Base-by-base conservation (phyloP, 139 green algal genomes). In the Chlorella sp. region DNA sequence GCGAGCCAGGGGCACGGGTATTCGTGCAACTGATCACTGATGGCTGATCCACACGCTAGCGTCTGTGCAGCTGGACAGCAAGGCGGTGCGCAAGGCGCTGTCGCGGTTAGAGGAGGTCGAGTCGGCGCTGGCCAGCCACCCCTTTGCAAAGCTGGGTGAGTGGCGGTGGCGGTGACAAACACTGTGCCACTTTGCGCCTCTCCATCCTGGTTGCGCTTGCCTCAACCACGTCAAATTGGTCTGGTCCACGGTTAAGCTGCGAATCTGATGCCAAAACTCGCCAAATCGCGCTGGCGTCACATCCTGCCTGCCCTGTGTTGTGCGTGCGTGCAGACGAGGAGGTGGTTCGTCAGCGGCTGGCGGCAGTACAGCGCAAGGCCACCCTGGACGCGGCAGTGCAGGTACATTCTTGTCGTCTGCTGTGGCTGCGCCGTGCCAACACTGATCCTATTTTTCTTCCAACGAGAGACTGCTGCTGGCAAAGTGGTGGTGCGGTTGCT, bases 81-180 rank as follows among this genome's bases (percentile, higher is more conserved):
- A 80, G 75, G 23, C 27, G 5, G 74, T 76, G 23, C 42, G 74
- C 49, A 79, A 83, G 74, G 31, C 80, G 73, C 51, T 75, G 77
- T 65, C 67, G 66, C 80, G 79, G 66, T 49, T 83, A 49, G 85
- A 92, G 71, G 70, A 34, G 14, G n/a, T 90, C 31, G 87, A 94
- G 73, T 51, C 31, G 0, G 49, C 80, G 32, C 76, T 94, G 60
- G 5, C 36, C 0, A 36, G 35, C 49, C 86, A 94, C 74, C 73
- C 74, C 1, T 70, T 91, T 60, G 79, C 62, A 5, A 36, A 14
- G 26, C 27, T 55, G 17, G 42, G 42, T 55, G 42, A 10, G 42
- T 55, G 10, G 42, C 10, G 42, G 42, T 55, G 42, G 17, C 42
- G 10, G 42, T 55, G 10, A 17, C 42, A 55, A 24, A 17, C 42